Base-by-base conservation (phyloP, 2,329 filamentous ascomycete species). In the Bipolaris sorokiniana region DNA sequence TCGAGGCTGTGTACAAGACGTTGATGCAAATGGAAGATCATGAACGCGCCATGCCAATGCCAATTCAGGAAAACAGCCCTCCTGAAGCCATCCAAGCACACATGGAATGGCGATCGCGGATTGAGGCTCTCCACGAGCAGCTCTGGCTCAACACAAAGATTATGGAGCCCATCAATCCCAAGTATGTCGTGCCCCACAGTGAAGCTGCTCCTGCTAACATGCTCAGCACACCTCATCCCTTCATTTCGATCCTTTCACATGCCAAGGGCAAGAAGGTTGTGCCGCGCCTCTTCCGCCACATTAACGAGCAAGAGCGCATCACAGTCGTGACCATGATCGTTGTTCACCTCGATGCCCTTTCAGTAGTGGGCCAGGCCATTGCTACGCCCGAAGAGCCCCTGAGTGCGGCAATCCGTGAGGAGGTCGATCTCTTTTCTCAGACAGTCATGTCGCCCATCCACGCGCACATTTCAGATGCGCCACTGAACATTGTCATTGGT, bases 181-280 rank as follows among this genome's bases (percentile, higher is more conserved):
- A 79, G 80, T 82, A 74, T 70, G 80, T 76, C 18, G 5, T 38
- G 2, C 42, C 18, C 13, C 9, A 4, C 11, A 2, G 16, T 10
- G 3, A 20, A 40, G 1, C 4, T 18, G 34, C 23, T 36, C 41
- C 37, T 54, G 46, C 69, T 71, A 53, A 73, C 58, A 26, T n/a
- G 33, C 82, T 44, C 3, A 83, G 88, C 16, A 81, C 81, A 3
- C 82, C 85, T 16, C 95, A 99, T 75, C 95, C 95, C 0, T 99
- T 99, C 78, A 97, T 99, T 66, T 91, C 93, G 45, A 94, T 99
- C 76, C 82, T 99, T 45, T 96, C 93, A 4, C 96, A 95, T 71
- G 87, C 89, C 66, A 99, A 99, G 81, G 95, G 95, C 71, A 98
- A 97, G 81, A 97, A 95, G 80, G 91, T 91, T 1, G 92, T 99